Base-by-base conservation (phyloP, 2,329 filamentous ascomycete genomes). In the Penicillium sp. region DNA sequence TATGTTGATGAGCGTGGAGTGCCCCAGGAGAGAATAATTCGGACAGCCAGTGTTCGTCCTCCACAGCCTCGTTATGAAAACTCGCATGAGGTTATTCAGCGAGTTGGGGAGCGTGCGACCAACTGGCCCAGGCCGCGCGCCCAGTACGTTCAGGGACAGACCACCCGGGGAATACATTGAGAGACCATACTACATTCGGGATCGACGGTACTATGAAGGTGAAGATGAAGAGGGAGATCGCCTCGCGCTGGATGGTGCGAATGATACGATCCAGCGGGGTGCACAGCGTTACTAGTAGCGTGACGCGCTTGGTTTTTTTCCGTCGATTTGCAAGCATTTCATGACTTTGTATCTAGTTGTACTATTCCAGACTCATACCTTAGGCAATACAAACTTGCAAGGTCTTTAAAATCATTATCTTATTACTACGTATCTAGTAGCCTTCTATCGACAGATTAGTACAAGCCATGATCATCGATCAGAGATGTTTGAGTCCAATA, bases 1-100 rank as follows among this genome's bases (percentile, higher is more conserved):
- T 79, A 78, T 52, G 74, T 88, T 43, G 91, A 92, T 65, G 90
- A 93, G 68, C 83, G 88, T 75, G 61, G 83, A 80, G 38, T 83
- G 80, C 75, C 82, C 3, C 77, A 81, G 36, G 84, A 86, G 56
- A 85, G 85, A 61, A 68, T 82, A 42, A 67, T 82, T 42, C 78
- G 86, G 56, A 78, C 85, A 33, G 70, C 83, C 8, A 89, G 86
- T 68, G 82, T 85, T 35, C 82, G 85, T 47, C 86, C 87, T 21
- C 73, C 76, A n/a, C 59, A 69, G 17, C 59, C 73, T 27, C 73
- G 77, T 55, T 81, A 81, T 59, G 76, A 79, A 44, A 76, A 78
- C 49, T 68, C 69, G 19, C 69, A 68, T 55, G 75, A 77, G 50
- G 63, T 73, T 45, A 64, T 75, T 17, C 70, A 76, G 56, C 73